phyloP scores from a whole-genome alignment of 2,329 filamentous ascomycete genomes.

The Neurospora sp. region DNA sequence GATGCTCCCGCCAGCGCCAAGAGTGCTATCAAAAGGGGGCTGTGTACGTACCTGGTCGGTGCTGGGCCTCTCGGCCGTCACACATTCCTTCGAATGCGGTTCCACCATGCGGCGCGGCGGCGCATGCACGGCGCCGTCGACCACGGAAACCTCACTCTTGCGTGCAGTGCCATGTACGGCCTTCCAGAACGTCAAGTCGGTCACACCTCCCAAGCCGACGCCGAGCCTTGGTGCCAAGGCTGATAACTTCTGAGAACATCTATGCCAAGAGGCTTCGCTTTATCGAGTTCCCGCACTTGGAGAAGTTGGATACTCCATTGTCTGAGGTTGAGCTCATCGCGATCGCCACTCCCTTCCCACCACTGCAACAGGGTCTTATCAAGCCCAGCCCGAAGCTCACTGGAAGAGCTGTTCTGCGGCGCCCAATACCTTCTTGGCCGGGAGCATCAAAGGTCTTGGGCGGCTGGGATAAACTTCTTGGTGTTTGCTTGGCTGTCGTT shows the following conservation, averaged over 20 bases:
- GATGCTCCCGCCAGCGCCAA: slow-evolving; percentile 1
- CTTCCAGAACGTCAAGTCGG: background rate
- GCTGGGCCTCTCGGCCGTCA: background rate
- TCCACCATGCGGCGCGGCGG: background rate
- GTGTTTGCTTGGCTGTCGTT: background rate
- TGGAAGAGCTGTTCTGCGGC: background rate
- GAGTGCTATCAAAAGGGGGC: slow-evolving; percentile 1
- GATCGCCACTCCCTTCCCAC: slow-evolving; percentile 5
- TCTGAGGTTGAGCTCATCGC: slow-evolving; percentile 1
- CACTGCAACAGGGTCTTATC: slow-evolving; percentile 9
- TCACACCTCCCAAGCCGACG: slow-evolving; percentile 2
- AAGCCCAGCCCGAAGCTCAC: background rate
- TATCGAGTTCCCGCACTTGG: slow-evolving; percentile 5
- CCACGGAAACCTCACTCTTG: background rate
- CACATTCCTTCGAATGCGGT: background rate
- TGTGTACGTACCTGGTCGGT: background rate
- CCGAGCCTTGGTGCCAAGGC: slow-evolving; percentile 16
- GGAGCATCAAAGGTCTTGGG: background rate
- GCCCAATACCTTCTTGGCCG: background rate
- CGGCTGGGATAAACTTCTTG: background rate
- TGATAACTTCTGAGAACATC: slow-evolving; percentile 8
- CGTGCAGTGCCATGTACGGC: background rate
- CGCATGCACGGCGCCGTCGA: background rate
- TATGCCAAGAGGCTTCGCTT: slow-evolving; percentile 9
- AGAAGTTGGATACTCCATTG: background rate